A percentile compares a stretch with the other conserved stretches of the same genome.
Conservation (phyloP, 78 protist species). For the Planoprotostelium fungivorum region DNA sequence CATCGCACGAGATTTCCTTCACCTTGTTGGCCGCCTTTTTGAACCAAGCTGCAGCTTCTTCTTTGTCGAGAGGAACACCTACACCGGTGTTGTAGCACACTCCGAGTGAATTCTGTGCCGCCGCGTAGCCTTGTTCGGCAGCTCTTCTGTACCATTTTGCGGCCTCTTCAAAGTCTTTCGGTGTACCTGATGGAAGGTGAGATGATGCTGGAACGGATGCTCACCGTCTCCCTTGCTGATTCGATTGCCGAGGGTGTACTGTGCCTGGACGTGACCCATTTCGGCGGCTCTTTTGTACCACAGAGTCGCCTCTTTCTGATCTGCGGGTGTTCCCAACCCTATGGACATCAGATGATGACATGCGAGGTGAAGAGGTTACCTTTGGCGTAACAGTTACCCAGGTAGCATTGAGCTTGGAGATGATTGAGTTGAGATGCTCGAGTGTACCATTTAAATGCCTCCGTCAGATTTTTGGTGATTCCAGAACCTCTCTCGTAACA, state of each 20-base stretch:
- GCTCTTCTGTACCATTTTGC: not conserved
- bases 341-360: not conserved
- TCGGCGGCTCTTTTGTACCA: not conserved
- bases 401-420: not conserved
- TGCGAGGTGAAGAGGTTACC: not conserved
- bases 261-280: not conserved
- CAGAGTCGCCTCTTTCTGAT: not conserved
- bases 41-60: not conserved
- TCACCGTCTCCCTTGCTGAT: not conserved
- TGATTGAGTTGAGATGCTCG: not conserved
- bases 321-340: not conserved
- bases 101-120: not conserved
- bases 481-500: not conserved
- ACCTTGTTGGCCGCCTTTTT: not conserved
- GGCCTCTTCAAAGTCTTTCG: not conserved
- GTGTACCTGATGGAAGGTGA: not conserved
- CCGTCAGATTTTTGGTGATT: not conserved
- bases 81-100: not conserved
- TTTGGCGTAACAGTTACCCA: not conserved
- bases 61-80: not conserved
- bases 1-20: not conserved
- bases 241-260: not conserved
- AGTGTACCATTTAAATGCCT: not conserved
- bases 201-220: not conserved
- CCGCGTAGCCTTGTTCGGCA: not conserved